Conservation (phyloP, 371 early-diverging fungal genomes). For the Lichtheimia corymbifera region DNA sequence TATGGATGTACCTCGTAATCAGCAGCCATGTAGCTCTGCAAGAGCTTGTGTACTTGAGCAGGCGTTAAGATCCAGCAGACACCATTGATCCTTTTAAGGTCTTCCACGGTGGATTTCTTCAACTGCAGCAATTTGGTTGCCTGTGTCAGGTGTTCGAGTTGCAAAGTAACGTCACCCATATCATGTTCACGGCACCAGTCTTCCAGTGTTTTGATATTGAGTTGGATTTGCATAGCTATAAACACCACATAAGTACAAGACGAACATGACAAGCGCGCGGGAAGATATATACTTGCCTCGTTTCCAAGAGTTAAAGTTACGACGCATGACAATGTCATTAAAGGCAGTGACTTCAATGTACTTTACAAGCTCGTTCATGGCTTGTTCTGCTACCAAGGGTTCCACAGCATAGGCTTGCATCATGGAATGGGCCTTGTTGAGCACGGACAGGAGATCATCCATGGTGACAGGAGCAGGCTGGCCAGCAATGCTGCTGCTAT, state of each 20-base stretch:
- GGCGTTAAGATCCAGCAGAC: constrained; percentile 90
- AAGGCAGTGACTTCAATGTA: constrained; percentile 87
- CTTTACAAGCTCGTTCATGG: constrained; percentile 81
- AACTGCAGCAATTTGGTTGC: constrained; percentile 90
- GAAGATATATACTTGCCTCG: constrained; percentile 44
- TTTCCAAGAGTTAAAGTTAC: constrained; percentile 81
- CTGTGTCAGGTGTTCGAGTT: constrained; percentile 85
- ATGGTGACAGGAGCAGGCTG: constrained; percentile 60
- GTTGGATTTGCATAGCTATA: constrained; percentile 88
- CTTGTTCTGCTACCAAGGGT: constrained; percentile 64
- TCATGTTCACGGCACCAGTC: constrained; percentile 91
- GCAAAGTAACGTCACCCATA: constrained; percentile 79
- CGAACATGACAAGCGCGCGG: constrained; percentile 6
- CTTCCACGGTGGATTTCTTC: constrained; percentile 84
- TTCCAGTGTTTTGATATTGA: constrained; percentile 87
- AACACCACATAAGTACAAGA: not conserved
- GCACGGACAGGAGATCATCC: constrained; percentile 81
- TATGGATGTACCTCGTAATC: constrained; percentile 61
- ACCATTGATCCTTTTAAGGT: constrained; percentile 89
- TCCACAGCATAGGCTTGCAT: constrained; percentile 90
- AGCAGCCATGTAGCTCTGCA: constrained; percentile 69
- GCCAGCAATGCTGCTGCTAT: constrained; percentile 63
- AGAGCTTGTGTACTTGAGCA: constrained; percentile 88
- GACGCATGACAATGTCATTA: constrained; percentile 87
- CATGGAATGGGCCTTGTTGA: constrained; percentile 79